Percentiles rank a stretch among this genome's conserved stretches.
These are phyloP conservation scores for Oryza nivara DNA, from an alignment of 176 grass and related monocot genomes.

Conservation along the genomic window DNA sequence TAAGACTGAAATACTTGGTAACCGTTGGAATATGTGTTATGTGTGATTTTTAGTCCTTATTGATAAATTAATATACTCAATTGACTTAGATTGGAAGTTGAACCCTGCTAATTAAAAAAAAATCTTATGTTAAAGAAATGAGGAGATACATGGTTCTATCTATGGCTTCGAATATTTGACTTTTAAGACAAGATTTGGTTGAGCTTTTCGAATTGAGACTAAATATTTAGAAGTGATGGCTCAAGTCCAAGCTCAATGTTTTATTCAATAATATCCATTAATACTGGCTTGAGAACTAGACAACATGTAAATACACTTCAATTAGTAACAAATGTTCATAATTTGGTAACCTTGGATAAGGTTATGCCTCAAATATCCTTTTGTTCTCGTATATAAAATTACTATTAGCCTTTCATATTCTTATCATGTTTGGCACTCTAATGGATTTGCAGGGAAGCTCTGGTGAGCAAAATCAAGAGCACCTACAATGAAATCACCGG, in stretches of 20 bases:
- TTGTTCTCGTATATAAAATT: not conserved
- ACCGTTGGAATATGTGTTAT: too few relatives aligned
- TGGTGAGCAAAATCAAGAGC: slow-evolving; percentile 60
- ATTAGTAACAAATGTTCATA: not conserved
- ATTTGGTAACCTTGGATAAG: not conserved
- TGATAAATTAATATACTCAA: not conserved
- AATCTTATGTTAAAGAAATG: not conserved
- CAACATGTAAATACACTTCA: not conserved
- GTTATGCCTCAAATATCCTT: not conserved
- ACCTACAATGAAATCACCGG: slow-evolving; percentile 62
- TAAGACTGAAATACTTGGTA: not conserved
- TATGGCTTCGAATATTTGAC: too few relatives aligned
- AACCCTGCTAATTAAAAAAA: not conserved
- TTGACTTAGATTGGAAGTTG: not conserved
- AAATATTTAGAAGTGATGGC: not conserved
- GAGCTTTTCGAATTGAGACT: too few relatives aligned
- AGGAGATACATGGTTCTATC: not conserved
- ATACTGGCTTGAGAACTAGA: not conserved
- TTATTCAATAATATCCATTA: not conserved
- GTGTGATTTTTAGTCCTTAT: not conserved
- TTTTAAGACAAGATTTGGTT: too few relatives aligned
- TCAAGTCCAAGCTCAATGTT: not conserved
- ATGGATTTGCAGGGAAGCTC: slow-evolving; percentile 55
- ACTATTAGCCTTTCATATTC: not conserved
- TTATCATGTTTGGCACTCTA: not conserved